Base-by-base conservation (phyloP, 352 stramenopile genomes). In the Globisporangium sylvaticum region DNA sequence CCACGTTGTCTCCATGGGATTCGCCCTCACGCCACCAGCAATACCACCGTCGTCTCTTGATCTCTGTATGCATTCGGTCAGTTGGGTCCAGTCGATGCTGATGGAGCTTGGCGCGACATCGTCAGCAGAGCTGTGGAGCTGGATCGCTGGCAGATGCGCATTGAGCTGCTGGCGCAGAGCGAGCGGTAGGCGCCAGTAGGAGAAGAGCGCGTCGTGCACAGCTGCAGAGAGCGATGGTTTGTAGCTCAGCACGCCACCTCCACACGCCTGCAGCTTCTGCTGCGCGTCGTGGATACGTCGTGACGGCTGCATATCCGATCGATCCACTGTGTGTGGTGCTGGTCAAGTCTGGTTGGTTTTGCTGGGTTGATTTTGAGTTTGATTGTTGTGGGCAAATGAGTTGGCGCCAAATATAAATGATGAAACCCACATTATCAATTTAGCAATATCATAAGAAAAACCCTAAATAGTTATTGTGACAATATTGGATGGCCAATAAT, bases 181-280 rank as follows among this genome's bases (percentile, higher is more conserved):
- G 3, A 6, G 14, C 9, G 79, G 62, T 4, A 88, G 67, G 50
- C 74, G 75, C 79, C 80, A 91, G 68, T 71, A 89, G 1, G 77
- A 78, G 64, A 81, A 80, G 29, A 91, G 64, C 29, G 69, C 66
- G 34, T 88, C 71, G 5, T 80, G 48, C 1, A 91, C 83, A 4
- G 54, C 31, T 56, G 52, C 64, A 25, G 83, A 86, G 3, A 91
- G 68, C n/a, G 83, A 87, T 37, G 79, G 75, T 29, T 3, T 18
- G 61, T 67, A 68, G 22, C 32, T 53, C 8, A 69, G 39, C 10
- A 56, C 55, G 24, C 58, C 34, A 14, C 34, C 39, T 48, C 39
- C 46, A 5, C 15, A 15, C 14, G 27, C 46, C 20, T 66, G 31
- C 2, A 72, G 55, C 46, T 22, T 25, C 20, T 32, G 54, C 34